These are phyloP conservation scores for Trichoderma brevicompactum DNA, from an alignment of 2,329 filamentous ascomycete species.

Conservation along the genomic window DNA sequence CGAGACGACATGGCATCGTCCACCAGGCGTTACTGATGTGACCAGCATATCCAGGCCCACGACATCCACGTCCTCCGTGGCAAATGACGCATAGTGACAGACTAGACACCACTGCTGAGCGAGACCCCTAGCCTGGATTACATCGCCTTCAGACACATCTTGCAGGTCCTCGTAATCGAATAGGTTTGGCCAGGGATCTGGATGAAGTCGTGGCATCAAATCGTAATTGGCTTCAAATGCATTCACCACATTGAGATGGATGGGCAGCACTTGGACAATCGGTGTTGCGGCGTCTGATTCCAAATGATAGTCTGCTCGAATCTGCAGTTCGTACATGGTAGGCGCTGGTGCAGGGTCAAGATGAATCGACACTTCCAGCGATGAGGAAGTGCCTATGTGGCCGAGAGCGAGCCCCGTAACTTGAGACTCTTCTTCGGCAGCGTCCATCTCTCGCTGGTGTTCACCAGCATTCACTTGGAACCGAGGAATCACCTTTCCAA, in stretches of 20 bases:
- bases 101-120: slow-evolving; percentile 80
- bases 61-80: slow-evolving; percentile 69
- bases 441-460: slow-evolving; percentile 41
- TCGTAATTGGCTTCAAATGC: slow-evolving; percentile 95
- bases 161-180: slow-evolving; percentile 66
- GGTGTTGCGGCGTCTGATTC: slow-evolving; percentile 79
- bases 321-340: slow-evolving; percentile 67
- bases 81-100: slow-evolving; percentile 76
- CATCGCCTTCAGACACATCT: slow-evolving; percentile 41
- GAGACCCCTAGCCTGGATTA: slow-evolving; percentile 60
- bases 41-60: slow-evolving; percentile 65
- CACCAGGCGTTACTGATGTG: slow-evolving; percentile 63
- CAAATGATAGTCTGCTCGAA: slow-evolving; percentile 78
- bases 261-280: slow-evolving; percentile 72
- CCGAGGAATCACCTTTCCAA: slow-evolving; percentile 59
- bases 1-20: slow-evolving; percentile 58
- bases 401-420: slow-evolving; percentile 51
- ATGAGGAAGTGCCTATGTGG: slow-evolving; percentile 52
- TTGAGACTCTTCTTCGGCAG: slow-evolving; percentile 48
- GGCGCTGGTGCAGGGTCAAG: slow-evolving; percentile 57
- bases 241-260: slow-evolving; percentile 73
- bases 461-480: slow-evolving; percentile 50
- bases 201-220: slow-evolving; percentile 76
- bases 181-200: slow-evolving; percentile 82
- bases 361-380: slow-evolving; percentile 50